Percentiles rank a stretch among this genome's conserved stretches.
phyloP scores from a whole-genome alignment of 2,329 filamentous ascomycete genomes.

The Sphaerulina populicola region DNA sequence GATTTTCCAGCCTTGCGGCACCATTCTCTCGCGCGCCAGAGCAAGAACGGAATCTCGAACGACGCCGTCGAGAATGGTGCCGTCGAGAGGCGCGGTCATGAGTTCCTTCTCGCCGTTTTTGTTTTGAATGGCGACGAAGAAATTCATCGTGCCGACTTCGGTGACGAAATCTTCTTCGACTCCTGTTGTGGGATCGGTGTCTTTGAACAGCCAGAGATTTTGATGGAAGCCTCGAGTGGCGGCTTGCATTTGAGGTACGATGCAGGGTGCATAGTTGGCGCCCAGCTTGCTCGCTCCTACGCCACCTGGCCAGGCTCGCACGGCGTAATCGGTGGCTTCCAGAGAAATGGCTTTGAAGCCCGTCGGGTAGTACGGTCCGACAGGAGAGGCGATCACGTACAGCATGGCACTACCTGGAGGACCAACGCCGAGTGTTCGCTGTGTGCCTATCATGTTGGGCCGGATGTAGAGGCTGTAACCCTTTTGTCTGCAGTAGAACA shows the following conservation, averaged over 20 bases:
- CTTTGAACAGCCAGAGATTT: slow-evolving; percentile 94
- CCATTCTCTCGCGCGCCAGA: slow-evolving; percentile 75
- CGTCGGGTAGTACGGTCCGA: slow-evolving; percentile 95
- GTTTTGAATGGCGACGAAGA: slow-evolving; percentile 80
- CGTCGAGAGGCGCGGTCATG: slow-evolving; percentile 88
- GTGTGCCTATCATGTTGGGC: slow-evolving; percentile 94
- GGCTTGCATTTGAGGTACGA: slow-evolving; percentile 89
- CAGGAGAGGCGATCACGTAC: slow-evolving; percentile 90
- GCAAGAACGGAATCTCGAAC: slow-evolving; percentile 84
- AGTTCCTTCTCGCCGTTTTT: slow-evolving; percentile 88
- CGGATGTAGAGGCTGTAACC: slow-evolving; percentile 95
- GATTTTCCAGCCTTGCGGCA: slow-evolving; percentile 78
- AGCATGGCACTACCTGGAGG: slow-evolving; percentile 86
- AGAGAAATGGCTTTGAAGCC: slow-evolving; percentile 96
- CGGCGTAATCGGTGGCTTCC: slow-evolving; percentile 88
- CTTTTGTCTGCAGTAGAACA: slow-evolving; percentile 33
- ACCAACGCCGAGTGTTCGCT: slow-evolving; percentile 84
- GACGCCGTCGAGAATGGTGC: slow-evolving; percentile 91
- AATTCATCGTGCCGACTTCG: slow-evolving; percentile 98
- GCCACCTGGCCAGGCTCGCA: slow-evolving; percentile 89
- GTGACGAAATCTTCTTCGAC: slow-evolving; percentile 75
- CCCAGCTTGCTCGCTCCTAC: slow-evolving; percentile 98
- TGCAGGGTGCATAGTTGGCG: slow-evolving; percentile 98
- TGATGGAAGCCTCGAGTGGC: slow-evolving; percentile 90
- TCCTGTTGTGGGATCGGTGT: slow-evolving; percentile 37